These are phyloP conservation scores for Parietichytrium sp. DNA, from an alignment of 108 stramenopile species.

Conservation along the genomic window DNA sequence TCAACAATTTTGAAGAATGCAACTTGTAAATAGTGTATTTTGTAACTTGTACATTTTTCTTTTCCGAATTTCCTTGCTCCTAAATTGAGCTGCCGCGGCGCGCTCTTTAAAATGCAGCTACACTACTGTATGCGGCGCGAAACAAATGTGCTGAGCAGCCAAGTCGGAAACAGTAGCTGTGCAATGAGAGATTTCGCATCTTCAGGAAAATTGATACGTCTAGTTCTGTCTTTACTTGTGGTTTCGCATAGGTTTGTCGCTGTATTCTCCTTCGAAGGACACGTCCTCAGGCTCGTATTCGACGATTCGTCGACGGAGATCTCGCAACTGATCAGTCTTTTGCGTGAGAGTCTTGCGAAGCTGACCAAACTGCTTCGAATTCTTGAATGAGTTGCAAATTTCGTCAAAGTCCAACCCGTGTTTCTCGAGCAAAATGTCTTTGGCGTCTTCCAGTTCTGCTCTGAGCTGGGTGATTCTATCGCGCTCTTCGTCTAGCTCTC, in stretches of 20 bases:
- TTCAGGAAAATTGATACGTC: no score
- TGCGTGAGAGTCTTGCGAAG: slow-evolving; percentile 21
- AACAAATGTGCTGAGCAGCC: no score
- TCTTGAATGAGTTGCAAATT: not conserved
- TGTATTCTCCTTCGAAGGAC: not conserved
- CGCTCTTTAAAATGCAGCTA: no score
- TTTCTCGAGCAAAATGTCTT: not conserved
- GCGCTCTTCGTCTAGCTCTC: slow-evolving; percentile 30
- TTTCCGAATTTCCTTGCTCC: no score
- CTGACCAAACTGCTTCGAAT: slow-evolving; percentile 14
- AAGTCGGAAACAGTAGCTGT: no score
- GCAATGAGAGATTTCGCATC: no score
- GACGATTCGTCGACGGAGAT: not conserved
- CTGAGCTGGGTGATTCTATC: not conserved
- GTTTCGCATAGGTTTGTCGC: not conserved
- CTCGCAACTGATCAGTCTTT: slow-evolving; percentile 32
- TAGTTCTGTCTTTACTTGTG: no score
- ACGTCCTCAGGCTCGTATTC: slow-evolving; percentile 10
- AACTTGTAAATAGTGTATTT: no score
- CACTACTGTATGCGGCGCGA: no score
- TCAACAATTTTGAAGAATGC: no score
- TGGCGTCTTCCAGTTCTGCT: not conserved
- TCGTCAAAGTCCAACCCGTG: slow-evolving; percentile 1
- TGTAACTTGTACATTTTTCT: no score
- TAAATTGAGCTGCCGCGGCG: no score